These are phyloP conservation scores for Plasmodium knowlesi DNA, from an alignment of 169 alveolate species.

Conservation along the genomic window DNA sequence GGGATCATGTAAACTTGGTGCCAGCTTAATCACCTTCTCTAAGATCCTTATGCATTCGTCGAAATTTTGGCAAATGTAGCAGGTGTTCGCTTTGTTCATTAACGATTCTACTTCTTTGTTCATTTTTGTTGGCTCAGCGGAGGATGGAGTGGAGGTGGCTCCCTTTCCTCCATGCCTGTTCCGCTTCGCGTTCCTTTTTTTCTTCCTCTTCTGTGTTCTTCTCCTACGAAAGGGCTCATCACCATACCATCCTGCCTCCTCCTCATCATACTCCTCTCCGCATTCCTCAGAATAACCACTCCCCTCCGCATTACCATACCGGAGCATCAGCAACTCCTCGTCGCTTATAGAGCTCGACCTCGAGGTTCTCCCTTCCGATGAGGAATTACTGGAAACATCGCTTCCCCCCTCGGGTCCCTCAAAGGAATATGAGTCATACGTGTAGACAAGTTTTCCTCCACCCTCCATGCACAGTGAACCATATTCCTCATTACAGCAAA, in stretches of 20 bases:
- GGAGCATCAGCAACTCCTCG: constrained; percentile 43
- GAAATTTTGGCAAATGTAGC: constrained; percentile 78
- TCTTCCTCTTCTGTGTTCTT: constrained; percentile 13
- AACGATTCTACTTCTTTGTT: constrained; percentile 78
- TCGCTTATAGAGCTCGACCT: constrained; percentile 30
- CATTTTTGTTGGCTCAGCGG: constrained; percentile 74
- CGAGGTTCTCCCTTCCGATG: background rate
- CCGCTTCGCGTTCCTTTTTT: background rate
- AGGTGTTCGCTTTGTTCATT: constrained; percentile 82
- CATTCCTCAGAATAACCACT: background rate
- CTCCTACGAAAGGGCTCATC: background rate
- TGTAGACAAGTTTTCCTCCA: background rate
- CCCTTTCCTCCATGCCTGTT: background rate
- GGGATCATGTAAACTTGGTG: constrained; percentile 92
- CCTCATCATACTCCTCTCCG: background rate
- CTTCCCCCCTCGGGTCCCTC: background rate
- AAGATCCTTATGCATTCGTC: constrained; percentile 77
- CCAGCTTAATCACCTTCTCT: constrained; percentile 86
- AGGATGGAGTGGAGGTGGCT: background rate
- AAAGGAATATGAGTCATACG: constrained; percentile 68
- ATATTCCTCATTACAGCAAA: constrained; percentile 40
- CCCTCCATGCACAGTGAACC: background rate
- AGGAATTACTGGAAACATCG: background rate
- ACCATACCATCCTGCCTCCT: background rate
- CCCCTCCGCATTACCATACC: constrained; percentile 4